Conservation (phyloP, 2,329 filamentous ascomycete species). For the Botrytis pseudocinerea region DNA sequence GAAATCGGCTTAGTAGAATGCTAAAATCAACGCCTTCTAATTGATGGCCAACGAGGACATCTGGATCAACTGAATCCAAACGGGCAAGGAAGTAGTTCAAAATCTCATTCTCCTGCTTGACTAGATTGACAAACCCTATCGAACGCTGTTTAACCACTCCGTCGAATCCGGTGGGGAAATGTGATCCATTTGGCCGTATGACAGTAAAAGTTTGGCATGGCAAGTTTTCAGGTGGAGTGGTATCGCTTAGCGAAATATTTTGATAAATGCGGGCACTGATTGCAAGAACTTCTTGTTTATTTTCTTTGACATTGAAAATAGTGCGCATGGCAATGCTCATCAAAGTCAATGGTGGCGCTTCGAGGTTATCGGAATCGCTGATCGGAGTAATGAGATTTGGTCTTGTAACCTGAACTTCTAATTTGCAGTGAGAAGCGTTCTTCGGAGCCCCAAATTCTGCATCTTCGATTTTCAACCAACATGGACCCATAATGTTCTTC, state of each 20-base stretch:
- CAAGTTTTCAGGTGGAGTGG: conserved; percentile 83
- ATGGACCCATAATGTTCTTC: conserved; percentile 99
- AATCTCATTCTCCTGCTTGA: conserved; percentile 81
- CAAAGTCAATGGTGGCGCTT: conserved; percentile 85
- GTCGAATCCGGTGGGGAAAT: conserved; percentile 87
- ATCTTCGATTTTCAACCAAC: conserved; percentile 89
- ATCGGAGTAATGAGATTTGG: conserved; percentile 74
- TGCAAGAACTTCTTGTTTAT: conserved; percentile 93
- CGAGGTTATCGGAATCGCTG: conserved; percentile 75
- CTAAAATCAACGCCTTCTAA: conserved; percentile 98
- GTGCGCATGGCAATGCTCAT: conserved; percentile 94
- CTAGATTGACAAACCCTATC: conserved; percentile 74
- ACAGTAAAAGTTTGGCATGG: conserved; percentile 90
- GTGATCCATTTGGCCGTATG: conserved; percentile 73
- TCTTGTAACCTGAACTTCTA: conserved; percentile 80
- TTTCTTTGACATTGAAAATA: conserved; percentile 83
- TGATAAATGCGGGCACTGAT: conserved; percentile 93
- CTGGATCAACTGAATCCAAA: conserved; percentile 83
- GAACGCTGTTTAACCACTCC: conserved; percentile 68
- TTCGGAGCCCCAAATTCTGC: conserved; percentile 82
- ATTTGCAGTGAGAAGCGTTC: conserved; percentile 95
- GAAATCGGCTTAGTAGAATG: conserved; percentile 80
- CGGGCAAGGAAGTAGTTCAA: conserved; percentile 87
- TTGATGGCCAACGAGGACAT: conserved; percentile 90
- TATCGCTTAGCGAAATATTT: conserved; percentile 82